phyloP scores from a whole-genome alignment of 1,284 basidiomycete genomes.

The Cerioporus squamosus region DNA sequence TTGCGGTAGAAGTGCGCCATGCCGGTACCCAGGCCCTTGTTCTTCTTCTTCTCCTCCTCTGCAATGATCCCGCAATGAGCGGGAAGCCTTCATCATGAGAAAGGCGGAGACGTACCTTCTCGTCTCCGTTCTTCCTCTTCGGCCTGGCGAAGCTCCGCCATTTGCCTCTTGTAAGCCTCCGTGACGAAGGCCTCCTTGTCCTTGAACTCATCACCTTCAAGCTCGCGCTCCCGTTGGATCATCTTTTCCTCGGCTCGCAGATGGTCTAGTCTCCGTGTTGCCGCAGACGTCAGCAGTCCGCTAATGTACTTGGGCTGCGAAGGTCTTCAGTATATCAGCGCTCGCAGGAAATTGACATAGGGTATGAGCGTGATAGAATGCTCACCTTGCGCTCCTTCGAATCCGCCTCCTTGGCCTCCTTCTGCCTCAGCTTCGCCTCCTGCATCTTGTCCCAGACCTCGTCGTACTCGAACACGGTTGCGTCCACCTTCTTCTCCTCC shows the following conservation, averaged over 20 bases:
- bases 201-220: slow-evolving; percentile 92
- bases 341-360: slow-evolving; percentile 13
- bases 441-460: slow-evolving; percentile 98
- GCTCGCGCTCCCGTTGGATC: slow-evolving; percentile 91
- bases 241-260: slow-evolving; percentile 98
- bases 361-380: background rate
- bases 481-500: slow-evolving; percentile 80
- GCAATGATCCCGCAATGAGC: background rate
- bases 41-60: slow-evolving; percentile 72
- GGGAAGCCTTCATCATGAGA: background rate
- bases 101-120: slow-evolving; percentile 67
- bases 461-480: slow-evolving; percentile 94
- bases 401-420: slow-evolving; percentile 76
- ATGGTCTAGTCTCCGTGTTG: slow-evolving; percentile 86
- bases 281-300: slow-evolving; percentile 81
- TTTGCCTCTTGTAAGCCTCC: slow-evolving; percentile 96
- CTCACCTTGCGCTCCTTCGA: slow-evolving; percentile 76
- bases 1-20: slow-evolving; percentile 89
- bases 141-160: slow-evolving; percentile 88
- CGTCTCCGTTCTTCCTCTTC: slow-evolving; percentile 89
- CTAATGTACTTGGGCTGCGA: slow-evolving; percentile 92
- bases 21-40: slow-evolving; percentile 61
- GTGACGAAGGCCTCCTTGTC: slow-evolving; percentile 98
- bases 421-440: slow-evolving; percentile 75
- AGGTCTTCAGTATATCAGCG: slow-evolving; percentile 27